phyloP scores from a whole-genome alignment of 2,329 filamentous ascomycete species.

The Neofusicoccum ribis region DNA sequence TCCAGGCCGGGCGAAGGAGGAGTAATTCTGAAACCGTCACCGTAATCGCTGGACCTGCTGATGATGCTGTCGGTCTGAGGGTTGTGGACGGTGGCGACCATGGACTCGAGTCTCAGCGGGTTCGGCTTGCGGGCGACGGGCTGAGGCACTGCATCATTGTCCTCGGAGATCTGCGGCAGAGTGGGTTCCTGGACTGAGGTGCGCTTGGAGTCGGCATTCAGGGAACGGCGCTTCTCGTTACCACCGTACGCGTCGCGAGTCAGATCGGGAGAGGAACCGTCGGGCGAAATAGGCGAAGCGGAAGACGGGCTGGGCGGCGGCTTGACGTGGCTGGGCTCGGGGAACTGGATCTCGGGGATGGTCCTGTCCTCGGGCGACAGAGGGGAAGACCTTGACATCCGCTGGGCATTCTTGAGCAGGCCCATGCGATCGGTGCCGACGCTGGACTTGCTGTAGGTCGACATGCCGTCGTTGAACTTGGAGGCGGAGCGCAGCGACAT shows the following conservation, averaged over 20 bases:
- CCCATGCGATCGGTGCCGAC: constrained; percentile 48
- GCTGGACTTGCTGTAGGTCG: constrained; percentile 55
- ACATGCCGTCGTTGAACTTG: constrained; percentile 42
- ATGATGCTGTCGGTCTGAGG: constrained; percentile 43
- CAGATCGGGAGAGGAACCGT: neutral
- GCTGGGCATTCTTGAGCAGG: constrained; percentile 58
- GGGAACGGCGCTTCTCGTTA: constrained; percentile 29
- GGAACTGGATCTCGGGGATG: constrained; percentile 37
- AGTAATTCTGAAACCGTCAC: constrained; percentile 54
- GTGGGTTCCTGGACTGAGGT: constrained; percentile 35
- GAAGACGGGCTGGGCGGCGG: constrained; percentile 9
- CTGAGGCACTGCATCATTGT: neutral
- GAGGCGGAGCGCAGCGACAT: constrained; percentile 33
- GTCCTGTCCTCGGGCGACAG: constrained; percentile 33
- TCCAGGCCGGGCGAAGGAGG: constrained; percentile 34
- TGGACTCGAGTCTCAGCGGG: constrained; percentile 33
- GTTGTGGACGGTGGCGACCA: constrained; percentile 36
- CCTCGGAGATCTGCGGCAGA: constrained; percentile 27
- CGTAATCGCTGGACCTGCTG: constrained; percentile 56
- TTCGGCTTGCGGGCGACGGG: constrained; percentile 17
- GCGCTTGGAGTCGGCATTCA: constrained; percentile 41
- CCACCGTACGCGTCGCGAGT: constrained; percentile 19
- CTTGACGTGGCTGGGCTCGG: constrained; percentile 28
- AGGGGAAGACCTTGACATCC: constrained; percentile 53
- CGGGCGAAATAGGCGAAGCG: neutral